Evolutionary conservation across 2,329 filamentous ascomycete species (phyloP), one percentile per base, ranked within the genome.

Genomic region (Aspergillus intermedius): DNA sequence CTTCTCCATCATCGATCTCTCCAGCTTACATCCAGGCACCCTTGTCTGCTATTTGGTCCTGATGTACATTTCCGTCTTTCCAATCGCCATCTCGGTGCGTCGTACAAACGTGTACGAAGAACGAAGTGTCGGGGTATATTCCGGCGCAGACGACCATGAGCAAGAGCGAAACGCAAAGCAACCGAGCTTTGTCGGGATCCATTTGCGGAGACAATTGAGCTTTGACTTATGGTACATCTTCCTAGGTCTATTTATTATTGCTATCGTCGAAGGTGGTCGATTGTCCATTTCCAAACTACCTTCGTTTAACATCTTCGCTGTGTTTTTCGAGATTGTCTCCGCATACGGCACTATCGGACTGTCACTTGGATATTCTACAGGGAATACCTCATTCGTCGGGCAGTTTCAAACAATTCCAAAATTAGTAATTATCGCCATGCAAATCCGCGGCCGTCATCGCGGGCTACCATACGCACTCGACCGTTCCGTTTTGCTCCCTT

Each of bases 41-140:
- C 91, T 95, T 60, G 89, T 94, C 13, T 88, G 90, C 19, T 97
- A 96, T 72, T 75, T 97, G 69, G 84, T 97, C 68, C 97, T 97
- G 93, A 97, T 97, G 93, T 97, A 97, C 69, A 95, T 97, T 53
- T 95, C 91, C 49, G 88, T 96, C 51, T 95, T 95, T 59, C 91
- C 91, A 4, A 95, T 97, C 59, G 91, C 93, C 64, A 97, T 97
- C 60, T 93, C 88, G 5, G 87, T 97, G 60, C 89, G 91, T 46
- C 79, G 88, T 55, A 96, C 91, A 50, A 97, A 97, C 65, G 91
- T 96, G 2, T 97, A 97, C 73, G 91, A 96, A 69, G 91, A 97
- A 65, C 74, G 75, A 41, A 79, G 77, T 43, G 63, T 86, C 4
- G 82, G 81, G 0, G 74, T 84, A 22, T 84, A 83, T 57, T 88